These are phyloP conservation scores for Yamadazyma blattariae DNA, from an alignment of 1,139 yeast genomes.

Conservation along the genomic window DNA sequence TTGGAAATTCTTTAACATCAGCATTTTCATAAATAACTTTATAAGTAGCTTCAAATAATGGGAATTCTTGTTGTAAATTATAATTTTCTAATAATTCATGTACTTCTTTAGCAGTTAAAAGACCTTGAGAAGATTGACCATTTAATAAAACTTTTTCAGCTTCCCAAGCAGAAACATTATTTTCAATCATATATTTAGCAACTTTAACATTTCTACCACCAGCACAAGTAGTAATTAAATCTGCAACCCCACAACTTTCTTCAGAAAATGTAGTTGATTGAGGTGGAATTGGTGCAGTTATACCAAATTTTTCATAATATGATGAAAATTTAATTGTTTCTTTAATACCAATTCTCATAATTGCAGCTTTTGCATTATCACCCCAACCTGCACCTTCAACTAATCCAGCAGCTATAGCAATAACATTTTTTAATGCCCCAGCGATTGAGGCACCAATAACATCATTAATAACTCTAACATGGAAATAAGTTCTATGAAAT, in stretches of 20 bases:
- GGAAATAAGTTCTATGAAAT: constrained; percentile 96
- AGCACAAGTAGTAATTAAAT: constrained; percentile 91
- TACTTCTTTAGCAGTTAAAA: constrained; percentile 85
- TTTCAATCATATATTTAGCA: constrained; percentile 72
- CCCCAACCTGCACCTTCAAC: constrained; percentile 98
- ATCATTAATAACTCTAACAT: constrained; percentile 83
- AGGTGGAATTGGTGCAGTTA: constrained; percentile 60
- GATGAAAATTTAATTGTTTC: constrained; percentile 67
- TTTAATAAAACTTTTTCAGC: constrained; percentile 81
- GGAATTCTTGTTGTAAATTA: constrained; percentile 69
- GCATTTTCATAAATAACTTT: constrained; percentile 70
- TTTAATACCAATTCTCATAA: constrained; percentile 88
- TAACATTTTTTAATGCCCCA: constrained; percentile 92
- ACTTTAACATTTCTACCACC: constrained; percentile 95
- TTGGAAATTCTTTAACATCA: constrained; percentile 34
- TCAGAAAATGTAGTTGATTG: constrained; percentile 77
- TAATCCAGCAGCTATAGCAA: constrained; percentile 91
- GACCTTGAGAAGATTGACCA: constrained; percentile 95
- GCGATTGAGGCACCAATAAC: constrained; percentile 93
- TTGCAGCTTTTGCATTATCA: constrained; percentile 93
- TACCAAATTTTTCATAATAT: constrained; percentile 63
- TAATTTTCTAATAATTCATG: constrained; percentile 71
- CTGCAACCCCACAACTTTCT: constrained; percentile 96
- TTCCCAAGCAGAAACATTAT: constrained; percentile 68
- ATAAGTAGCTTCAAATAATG: constrained; percentile 83